phyloP scores from a whole-genome alignment of 2,329 filamentous ascomycete genomes.

The Dactylellina drechsleri region DNA sequence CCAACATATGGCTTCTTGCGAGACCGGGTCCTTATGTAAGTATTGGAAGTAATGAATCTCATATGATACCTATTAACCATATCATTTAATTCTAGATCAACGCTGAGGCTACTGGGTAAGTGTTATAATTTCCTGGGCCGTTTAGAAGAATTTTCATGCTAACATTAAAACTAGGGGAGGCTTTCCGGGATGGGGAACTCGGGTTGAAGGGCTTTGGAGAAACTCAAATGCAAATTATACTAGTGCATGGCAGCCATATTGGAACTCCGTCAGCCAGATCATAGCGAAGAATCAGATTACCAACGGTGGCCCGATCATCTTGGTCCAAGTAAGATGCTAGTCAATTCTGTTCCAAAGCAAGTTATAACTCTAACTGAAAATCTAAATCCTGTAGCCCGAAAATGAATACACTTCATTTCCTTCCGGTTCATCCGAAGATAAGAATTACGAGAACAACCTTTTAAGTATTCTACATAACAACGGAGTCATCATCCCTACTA shows the following conservation, averaged over 20 bases:
- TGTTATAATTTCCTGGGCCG: too few relatives aligned
- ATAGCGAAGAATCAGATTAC: constrained; percentile 83
- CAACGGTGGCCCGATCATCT: constrained; percentile 80
- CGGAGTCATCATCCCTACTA: constrained; percentile 77
- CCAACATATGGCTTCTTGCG: constrained; percentile 80
- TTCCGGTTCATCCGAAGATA: constrained; percentile 65
- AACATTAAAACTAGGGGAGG: constrained; percentile 72
- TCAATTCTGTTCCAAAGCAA: neutral
- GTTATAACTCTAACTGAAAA: neutral
- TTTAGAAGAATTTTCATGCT: too few relatives aligned
- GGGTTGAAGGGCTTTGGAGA: constrained; percentile 60
- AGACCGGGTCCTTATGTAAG: constrained; percentile 57
- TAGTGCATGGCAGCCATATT: constrained; percentile 65
- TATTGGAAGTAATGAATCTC: neutral
- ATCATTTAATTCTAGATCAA: constrained; percentile 56
- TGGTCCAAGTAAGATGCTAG: constrained; percentile 68
- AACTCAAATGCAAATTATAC: constrained; percentile 57
- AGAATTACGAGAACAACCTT: constrained; percentile 59
- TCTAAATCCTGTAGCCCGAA: constrained; percentile 66
- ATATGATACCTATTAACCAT: neutral
- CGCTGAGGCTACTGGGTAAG: constrained; percentile 50
- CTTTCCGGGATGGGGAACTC: constrained; percentile 81
- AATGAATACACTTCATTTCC: constrained; percentile 75
- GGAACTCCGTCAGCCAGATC: constrained; percentile 70
- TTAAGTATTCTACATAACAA: constrained; percentile 66